Evolutionary conservation across 176 grass and related monocot genomes (phyloP), one percentile per base, ranked within the genome.

Genomic region (Rhynchospora tenuis): DNA sequence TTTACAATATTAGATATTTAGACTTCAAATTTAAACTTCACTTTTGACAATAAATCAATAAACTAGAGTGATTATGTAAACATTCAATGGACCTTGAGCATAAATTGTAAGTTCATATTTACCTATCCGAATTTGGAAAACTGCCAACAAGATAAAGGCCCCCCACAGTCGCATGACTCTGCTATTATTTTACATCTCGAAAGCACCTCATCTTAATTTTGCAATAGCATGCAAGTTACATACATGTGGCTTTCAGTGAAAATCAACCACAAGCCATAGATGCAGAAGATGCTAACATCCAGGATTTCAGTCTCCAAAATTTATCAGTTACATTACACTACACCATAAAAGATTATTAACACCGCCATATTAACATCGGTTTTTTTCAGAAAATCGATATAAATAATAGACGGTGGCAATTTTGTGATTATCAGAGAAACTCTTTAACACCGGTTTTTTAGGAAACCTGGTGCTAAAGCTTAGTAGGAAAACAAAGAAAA

Each of bases 41-140:
- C 43, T 17, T 71, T 10, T 45, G 8, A 46, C 8, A 1, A 71
- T 45, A 45, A 20, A 84, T 70, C 14, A 16, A 70, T 29, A 27
- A 51, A 58, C 23, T 58, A 84, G 12, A 72, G 31, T 55, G 26
- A 69, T 69, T 55, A 10, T 11, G n/a, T n/a, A n/a, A n/a, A n/a
- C n/a, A n/a, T n/a, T n/a, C n/a, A n/a, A 84, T 59, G 51, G 27
- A 31, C 44, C 71, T 59, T 73, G 10, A 45, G 38, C 10, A 45
- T 77, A 77, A 55, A 75, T 76, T 13, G 61, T 64, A 16, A 50
- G 20, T 50, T 20, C 9, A 51, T 68, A 85, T 81, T 87, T 88
- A 99, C 96, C 96, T 95, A 87, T 99, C 96, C 96, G 93, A 99
- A 85, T 99, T 99, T 80, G 96, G 96, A 82, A 99, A 99, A 71